Evolutionary conservation across 352 stramenopile species (phyloP), one percentile per base, ranked within the genome.

Genomic region (Globisporangium parvum): DNA sequence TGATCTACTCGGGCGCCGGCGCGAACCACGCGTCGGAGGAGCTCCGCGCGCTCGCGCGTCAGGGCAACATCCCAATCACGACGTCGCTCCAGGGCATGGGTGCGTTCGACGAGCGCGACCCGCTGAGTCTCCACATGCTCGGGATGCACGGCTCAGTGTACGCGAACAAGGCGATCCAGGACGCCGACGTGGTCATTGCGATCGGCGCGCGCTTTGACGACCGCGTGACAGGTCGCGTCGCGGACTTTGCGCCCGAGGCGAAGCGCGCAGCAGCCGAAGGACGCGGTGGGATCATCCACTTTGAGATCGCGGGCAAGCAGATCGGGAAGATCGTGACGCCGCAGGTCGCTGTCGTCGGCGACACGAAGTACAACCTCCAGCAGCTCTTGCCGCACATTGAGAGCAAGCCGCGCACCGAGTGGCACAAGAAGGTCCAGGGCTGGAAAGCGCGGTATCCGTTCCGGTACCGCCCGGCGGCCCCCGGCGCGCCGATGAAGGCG

Each of bases 101-200:
- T 39, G 75, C 76, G 8, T 98, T 98, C 55, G 93, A 98, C 54
- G 95, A 98, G 66, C 75, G 91, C 45, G 85, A 97, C 68, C 73
- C 85, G 42, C 84, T 98, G 18, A 96, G 91, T 73, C 80, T 98
- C 51, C 96, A 98, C 66, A 98, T 98, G 92, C 73, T 98, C 37
- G 93, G 95, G 41, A 98, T 98, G 95, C 95, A 98, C 74, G 95
- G 93, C 8, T 97, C 96, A 21, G 89, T 95, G 44, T 98, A 97
- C 60, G 93, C 95, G 41, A 98, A 98, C 78, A 98, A 97, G 58
- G 84, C 96, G 51, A 96, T 98, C 53, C 93, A 98, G 75, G 90
- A 98, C 45, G 78, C 91, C 18, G 95, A 98, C 67, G 85, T 96
- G 35, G 81, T 98, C 53, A 92, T 98, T 51, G 91, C 89, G 21